phyloP scores from a whole-genome alignment of 192 early-diverging fungal species.

The Pecoramyces ruminantium region DNA sequence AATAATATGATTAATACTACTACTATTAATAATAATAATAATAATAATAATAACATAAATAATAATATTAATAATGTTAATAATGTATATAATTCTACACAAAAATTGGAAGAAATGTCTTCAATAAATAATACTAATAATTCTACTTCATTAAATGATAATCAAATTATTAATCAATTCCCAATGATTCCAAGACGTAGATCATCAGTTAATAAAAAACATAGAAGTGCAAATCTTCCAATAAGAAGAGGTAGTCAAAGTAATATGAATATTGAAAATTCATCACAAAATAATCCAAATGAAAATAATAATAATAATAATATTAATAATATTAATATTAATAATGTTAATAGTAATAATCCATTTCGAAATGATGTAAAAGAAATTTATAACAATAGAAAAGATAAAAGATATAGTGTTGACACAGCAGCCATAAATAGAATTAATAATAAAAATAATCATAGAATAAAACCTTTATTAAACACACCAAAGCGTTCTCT shows the following conservation, averaged over 20 bases:
- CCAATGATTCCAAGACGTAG: neutral
- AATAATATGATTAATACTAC: no score
- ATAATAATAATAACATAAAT: neutral
- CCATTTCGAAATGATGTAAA: no score
- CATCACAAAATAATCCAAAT: neutral
- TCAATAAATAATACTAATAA: neutral
- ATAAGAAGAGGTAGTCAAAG: no score
- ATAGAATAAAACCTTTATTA: neutral
- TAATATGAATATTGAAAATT: neutral
- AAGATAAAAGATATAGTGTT: neutral
- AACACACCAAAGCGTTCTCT: neutral
- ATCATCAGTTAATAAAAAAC: neutral
- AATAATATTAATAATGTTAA: neutral
- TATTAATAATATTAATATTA: no score
- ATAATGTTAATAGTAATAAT: no score
- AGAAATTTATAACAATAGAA: neutral
- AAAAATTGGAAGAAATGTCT: neutral
- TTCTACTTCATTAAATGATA: neutral
- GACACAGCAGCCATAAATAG: neutral
- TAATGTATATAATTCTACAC: neutral
- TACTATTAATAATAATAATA: no score
- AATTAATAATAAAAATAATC: neutral
- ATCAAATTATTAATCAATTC: neutral
- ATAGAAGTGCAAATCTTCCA: neutral
- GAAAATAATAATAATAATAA: neutral